Evolutionary conservation across 2,329 filamentous ascomycete genomes (phyloP).

Genomic region (Botrytis porri): DNA sequence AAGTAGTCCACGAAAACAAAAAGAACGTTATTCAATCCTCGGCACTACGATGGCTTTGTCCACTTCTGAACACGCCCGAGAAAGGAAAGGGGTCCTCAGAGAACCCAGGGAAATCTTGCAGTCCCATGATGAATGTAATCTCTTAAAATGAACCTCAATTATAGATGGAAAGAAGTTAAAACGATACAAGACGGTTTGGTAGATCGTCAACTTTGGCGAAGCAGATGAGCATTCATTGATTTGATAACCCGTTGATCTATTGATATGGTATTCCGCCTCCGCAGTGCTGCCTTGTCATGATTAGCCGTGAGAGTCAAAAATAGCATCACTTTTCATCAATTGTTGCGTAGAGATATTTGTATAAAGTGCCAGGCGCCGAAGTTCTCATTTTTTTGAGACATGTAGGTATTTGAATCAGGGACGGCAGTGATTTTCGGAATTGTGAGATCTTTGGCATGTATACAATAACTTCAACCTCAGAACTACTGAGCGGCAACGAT

Average conservation of each 20-base stretch:
- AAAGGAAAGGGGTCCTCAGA: neutral
- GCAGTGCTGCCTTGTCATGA: neutral
- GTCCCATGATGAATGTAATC: neutral
- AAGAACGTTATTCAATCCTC: neutral
- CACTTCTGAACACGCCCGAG: neutral
- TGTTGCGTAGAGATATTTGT: neutral
- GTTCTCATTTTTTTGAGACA: neutral
- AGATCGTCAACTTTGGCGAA: neutral
- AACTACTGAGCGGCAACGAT: neutral
- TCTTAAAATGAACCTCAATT: neutral
- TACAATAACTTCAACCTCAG: neutral
- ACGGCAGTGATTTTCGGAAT: neutral
- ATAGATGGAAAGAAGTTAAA: neutral
- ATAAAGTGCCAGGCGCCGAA: neutral
- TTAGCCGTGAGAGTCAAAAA: neutral
- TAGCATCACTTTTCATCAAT: neutral
- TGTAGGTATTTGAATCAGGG: too few relatives aligned
- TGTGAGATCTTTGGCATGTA: neutral
- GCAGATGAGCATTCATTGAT: neutral
- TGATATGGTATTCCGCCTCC: neutral
- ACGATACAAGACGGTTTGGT: too few relatives aligned
- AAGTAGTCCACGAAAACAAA: neutral
- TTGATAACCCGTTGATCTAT: neutral
- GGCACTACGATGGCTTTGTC: neutral
- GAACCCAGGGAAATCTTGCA: neutral